Evolutionary conservation across 2,329 filamentous ascomycete genomes (phyloP), one percentile per base, ranked within the genome.

Genomic region (Bipolaris victoriae): DNA sequence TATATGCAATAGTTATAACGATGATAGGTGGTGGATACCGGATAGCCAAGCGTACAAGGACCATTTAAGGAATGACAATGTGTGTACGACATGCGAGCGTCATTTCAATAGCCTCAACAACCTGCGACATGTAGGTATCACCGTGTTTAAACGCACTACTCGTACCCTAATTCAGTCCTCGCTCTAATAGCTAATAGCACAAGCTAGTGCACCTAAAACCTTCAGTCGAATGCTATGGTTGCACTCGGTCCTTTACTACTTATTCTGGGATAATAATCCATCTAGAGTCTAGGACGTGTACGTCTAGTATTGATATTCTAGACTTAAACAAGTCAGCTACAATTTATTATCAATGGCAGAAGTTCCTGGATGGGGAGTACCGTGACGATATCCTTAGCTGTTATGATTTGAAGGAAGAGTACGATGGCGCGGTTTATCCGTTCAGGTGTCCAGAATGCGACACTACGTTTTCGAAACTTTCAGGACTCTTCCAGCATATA

Each of bases 241-340:
- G 61, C 58, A 41, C 55, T 39, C 45, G 43, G 3, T 52, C 22
- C 15, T 64, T 62, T 44, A 52, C 45, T 16, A 57, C 57, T 52
- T 62, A 60, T 51, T n/a, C 47, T 10, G 45, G 31, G 20, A 64
- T 64, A 60, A 62, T 64, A 13, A 18, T 60, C 5, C 60, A 63
- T 44, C 40, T 70, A 20, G 66, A 69, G 41, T 54, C 55, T 26
- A 57, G 60, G 11, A 41, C 52, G 2, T 69, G 64, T 51, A 7
- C 18, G 13, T 67, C 67, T 7, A 55, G 55, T 7, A 57, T 65
- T 39, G 44, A 63, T 41, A 20, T 37, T 11, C 15, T 58, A 24
- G 57, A 62, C 48, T 36, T 70, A 11, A 65, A 67, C 41, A 35
- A 60, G 37, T 51, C 56, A 16, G 63, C 66, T 20, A 61, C 64